These are phyloP conservation scores for Chenopodium formosanum DNA, from an alignment of 148 eudicot species.

Conservation along the genomic window DNA sequence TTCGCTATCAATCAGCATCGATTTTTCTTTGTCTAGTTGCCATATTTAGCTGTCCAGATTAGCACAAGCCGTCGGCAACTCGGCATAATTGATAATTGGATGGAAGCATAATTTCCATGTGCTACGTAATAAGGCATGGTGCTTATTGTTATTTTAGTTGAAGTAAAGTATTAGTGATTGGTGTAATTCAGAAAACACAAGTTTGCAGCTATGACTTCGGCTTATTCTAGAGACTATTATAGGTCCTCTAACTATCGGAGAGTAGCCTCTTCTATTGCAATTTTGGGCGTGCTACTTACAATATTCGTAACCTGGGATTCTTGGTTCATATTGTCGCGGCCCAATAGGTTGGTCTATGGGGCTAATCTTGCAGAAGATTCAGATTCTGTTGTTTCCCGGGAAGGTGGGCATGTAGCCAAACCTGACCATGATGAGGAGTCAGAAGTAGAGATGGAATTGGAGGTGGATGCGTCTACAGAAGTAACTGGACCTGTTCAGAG, in stretches of 20 bases:
- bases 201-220: slow-evolving; percentile 40
- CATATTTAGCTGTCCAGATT: slow-evolving; percentile 11
- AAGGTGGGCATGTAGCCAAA: slow-evolving; percentile 5
- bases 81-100: slow-evolving; percentile 20
- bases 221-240: slow-evolving; percentile 38
- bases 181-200: slow-evolving; percentile 6
- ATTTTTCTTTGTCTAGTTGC: slow-evolving; percentile 6
- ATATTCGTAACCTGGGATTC: slow-evolving; percentile 60
- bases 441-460: neutral
- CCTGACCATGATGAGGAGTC: slow-evolving; percentile 6
- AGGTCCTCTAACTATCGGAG: slow-evolving; percentile 41
- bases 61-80: slow-evolving; percentile 14
- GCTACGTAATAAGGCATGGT: slow-evolving; percentile 10
- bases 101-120: slow-evolving; percentile 26
- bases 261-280: slow-evolving; percentile 16
- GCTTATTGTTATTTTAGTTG: neutral
- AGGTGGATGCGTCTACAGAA: slow-evolving; percentile 13
- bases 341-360: slow-evolving; percentile 42
- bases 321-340: slow-evolving; percentile 53
- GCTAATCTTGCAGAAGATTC: slow-evolving; percentile 30
- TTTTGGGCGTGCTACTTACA: slow-evolving; percentile 49
- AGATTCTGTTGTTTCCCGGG: slow-evolving; percentile 21
- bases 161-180: slow-evolving; percentile 6
- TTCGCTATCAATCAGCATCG: slow-evolving; percentile 13
- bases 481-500: slow-evolving; percentile 5